A percentile compares a stretch with the other conserved stretches of the same genome.
phyloP scores from a whole-genome alignment of 108 stramenopile species.

The Cyclotella baltica region DNA sequence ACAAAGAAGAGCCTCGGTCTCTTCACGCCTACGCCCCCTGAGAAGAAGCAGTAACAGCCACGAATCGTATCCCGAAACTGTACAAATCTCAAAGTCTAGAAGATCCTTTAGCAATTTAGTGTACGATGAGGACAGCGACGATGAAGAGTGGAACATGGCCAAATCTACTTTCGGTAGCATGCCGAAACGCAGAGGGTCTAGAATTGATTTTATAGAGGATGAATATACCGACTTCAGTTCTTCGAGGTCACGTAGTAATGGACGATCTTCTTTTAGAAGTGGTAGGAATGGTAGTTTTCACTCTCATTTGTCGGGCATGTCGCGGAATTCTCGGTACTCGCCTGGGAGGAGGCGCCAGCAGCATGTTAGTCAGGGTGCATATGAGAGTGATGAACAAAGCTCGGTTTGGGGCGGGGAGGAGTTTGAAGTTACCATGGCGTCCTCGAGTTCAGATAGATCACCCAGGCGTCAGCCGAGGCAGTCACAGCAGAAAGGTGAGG shows the following conservation, averaged over 20 bases:
- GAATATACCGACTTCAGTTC: not conserved
- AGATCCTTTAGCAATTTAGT: not conserved
- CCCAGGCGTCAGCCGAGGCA: no score
- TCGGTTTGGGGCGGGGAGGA: not conserved
- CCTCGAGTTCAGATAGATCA: not conserved
- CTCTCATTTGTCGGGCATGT: not conserved
- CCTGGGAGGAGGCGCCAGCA: not conserved
- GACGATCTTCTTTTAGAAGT: not conserved
- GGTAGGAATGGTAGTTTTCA: not conserved
- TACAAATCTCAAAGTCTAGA: not conserved
- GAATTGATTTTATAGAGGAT: not conserved
- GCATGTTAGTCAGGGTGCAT: not conserved
- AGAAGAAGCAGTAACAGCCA: not conserved
- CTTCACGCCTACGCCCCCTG: no score
- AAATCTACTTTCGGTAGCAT: not conserved
- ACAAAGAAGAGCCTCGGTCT: not conserved
- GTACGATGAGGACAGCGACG: not conserved
- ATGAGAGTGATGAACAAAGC: constrained; percentile 12
- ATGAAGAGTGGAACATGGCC: constrained; percentile 9
- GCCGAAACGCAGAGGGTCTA: no score
- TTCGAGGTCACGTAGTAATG: not conserved
- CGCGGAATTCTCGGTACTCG: not conserved
- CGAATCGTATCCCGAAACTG: not conserved
- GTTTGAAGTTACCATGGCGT: not conserved
- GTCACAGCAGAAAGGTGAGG: not conserved